phyloP scores from a whole-genome alignment of 208 protist genomes.

The Leishmania gerbilli region DNA sequence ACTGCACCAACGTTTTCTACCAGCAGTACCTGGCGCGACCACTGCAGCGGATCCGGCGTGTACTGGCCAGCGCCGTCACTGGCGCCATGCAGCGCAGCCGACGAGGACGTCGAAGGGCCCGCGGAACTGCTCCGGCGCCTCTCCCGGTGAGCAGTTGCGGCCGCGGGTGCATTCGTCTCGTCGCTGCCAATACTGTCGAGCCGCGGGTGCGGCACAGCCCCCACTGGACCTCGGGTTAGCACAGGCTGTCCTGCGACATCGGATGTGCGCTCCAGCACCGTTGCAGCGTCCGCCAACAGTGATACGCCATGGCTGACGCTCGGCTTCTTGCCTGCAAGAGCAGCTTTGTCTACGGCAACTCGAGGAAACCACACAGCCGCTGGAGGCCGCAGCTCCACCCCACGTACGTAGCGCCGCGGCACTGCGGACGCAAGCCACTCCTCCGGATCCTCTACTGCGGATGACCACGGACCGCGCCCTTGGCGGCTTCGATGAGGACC shows the following conservation, averaged over 20 bases:
- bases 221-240: slow-evolving; percentile 16
- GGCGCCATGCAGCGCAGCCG: slow-evolving; percentile 1
- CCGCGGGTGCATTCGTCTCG: neutral
- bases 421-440: slow-evolving; percentile 8
- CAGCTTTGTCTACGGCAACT: neutral
- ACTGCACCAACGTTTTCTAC: slow-evolving; percentile 41
- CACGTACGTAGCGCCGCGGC: slow-evolving; percentile 8
- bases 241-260: neutral
- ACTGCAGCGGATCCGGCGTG: slow-evolving; percentile 40
- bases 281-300: neutral
- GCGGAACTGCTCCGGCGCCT: neutral
- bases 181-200: neutral
- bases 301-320: neutral
- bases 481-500: neutral
- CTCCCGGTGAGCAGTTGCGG: neutral
- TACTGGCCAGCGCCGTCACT: slow-evolving; percentile 1
- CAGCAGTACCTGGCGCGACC: slow-evolving; percentile 62
- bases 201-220: slow-evolving; percentile 24
- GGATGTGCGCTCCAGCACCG: neutral
- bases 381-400: slow-evolving; percentile 4
- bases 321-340: neutral
- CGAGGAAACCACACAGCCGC: slow-evolving; percentile 11
- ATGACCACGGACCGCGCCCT: neutral
- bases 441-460: slow-evolving; percentile 3
- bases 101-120: neutral